Percentiles rank a stretch among this genome's conserved stretches.
Evolutionary conservation across 2,329 filamentous ascomycete species (phyloP).

Genomic region (Aspergillus udagawae): DNA sequence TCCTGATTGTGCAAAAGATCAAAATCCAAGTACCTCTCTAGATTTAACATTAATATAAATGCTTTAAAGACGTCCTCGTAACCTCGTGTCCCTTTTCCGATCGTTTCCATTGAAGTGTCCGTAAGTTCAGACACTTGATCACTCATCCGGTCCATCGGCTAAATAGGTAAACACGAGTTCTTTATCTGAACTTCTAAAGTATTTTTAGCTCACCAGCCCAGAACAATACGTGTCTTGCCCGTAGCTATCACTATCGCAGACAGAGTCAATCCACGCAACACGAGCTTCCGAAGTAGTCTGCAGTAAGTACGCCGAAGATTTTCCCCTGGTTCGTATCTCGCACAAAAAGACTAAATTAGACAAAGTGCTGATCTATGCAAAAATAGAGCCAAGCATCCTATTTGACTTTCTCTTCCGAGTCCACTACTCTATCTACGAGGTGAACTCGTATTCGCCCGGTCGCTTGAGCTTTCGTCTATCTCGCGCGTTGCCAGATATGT

Average conservation of each 20-base stretch:
- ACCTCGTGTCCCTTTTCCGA: not conserved
- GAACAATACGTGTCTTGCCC: not conserved
- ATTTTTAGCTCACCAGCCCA: not conserved
- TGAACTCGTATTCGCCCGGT: not conserved
- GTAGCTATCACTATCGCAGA: not conserved
- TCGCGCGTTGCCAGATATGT: constrained; percentile 12
- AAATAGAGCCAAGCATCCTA: not conserved
- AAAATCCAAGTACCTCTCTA: not conserved
- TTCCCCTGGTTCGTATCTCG: not conserved
- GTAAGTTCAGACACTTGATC: not conserved
- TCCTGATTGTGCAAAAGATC: not conserved
- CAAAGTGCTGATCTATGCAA: not conserved
- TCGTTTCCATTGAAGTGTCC: not conserved
- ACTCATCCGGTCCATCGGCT: no score
- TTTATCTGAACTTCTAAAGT: not conserved
- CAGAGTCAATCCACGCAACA: not conserved
- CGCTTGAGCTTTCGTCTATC: not conserved
- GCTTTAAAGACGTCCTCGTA: not conserved
- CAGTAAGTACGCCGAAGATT: not conserved
- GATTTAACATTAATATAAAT: not conserved
- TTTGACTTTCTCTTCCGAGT: not conserved
- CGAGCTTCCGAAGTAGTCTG: not conserved
- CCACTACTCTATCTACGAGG: not conserved
- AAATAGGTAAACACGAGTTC: not conserved
- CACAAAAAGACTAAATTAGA: not conserved